Evolutionary conservation across 1,139 yeast species (phyloP), one percentile per base, ranked within the genome.

Genomic region (Yamadazyma dendronema): DNA sequence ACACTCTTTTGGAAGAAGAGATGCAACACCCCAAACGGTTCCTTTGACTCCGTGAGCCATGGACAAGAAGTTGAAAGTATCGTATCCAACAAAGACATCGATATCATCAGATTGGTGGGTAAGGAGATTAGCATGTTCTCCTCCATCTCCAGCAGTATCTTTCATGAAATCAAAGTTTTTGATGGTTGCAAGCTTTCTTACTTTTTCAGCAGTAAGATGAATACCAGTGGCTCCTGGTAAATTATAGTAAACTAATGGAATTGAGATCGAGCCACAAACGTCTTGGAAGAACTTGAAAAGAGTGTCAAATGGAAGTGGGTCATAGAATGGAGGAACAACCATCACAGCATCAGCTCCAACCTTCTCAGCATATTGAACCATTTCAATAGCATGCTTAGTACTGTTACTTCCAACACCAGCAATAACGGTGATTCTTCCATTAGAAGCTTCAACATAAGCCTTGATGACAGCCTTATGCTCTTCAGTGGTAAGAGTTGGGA

Each of bases 271-370:
- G 3, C 50, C 50, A 38, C 49, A 46, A 7, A 47, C 49, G 26
- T 42, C 48, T 34, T 47, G 42, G 31, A 31, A 47, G 29, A 41
- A 47, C 29, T 37, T 43, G 23, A 37, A 41, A 36, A 47, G 46
- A 3, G 49, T 38, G 16, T 46, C 39, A 36, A 46, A 47, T 11
- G 38, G 12, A 26, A 47, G 43, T 1, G 50, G 50, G 27, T 44
- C 51, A 27, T 47, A 47, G 26, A 44, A 47, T 26, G 51, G 51
- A 17, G 51, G 49, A 21, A 47, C 50, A n/a, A 46, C 33, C 51
- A 47, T 47, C n/a, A 44, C 38, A 5, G 49, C 49, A 28, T 36
- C 41, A 12, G 51, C 51, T 26, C 51, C 51, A 11, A 30, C 36
- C 10, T 41, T 38, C 35, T 46, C 49, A 27, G 49, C 36, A 17